A percentile compares a stretch with the other conserved stretches of the same genome.
Conservation (phyloP, 2,329 filamentous ascomycete species). For the Fusarium camptoceras region DNA sequence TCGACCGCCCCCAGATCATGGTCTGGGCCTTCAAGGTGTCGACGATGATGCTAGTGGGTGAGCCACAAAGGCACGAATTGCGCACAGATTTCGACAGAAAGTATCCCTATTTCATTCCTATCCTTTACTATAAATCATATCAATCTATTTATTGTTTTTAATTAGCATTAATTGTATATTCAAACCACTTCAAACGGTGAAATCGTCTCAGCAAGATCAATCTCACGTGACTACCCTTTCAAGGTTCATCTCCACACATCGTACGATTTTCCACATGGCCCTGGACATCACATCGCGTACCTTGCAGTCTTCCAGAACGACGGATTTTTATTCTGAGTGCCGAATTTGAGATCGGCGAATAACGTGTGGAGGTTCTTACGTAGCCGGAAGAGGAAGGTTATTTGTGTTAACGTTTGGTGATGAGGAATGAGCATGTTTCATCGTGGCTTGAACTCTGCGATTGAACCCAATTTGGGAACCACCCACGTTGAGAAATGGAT, state of each 20-base stretch:
- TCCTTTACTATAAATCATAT: rapidly evolving
- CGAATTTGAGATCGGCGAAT: constrained; percentile 1
- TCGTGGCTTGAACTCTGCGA: not conserved
- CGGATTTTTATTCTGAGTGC: constrained; percentile 6
- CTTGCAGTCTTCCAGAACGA: not conserved
- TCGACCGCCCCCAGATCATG: constrained; percentile 26
- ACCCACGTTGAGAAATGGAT: too few relatives aligned
- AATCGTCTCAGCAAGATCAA: not conserved
- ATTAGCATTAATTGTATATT: not conserved
- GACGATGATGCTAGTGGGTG: constrained; percentile 2
- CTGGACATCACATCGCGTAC: not conserved
- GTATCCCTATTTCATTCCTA: rapidly evolving
- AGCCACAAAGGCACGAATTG: not conserved
- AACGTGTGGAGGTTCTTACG: not conserved
- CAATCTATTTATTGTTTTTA: rapidly evolving
- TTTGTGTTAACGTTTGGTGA: not conserved
- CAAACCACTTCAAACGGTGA: not conserved
- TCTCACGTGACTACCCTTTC: constrained; percentile 37
- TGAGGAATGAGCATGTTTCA: not conserved
- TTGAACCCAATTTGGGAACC: not conserved
- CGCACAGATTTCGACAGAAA: not conserved
- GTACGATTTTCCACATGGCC: constrained; percentile 40
- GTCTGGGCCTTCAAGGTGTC: constrained; percentile 41
- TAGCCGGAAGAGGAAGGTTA: constrained; percentile 8
- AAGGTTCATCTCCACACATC: constrained; percentile 39